Evolutionary conservation across 805 yeast species (phyloP).

Genomic region (Ogataea siamensis): DNA sequence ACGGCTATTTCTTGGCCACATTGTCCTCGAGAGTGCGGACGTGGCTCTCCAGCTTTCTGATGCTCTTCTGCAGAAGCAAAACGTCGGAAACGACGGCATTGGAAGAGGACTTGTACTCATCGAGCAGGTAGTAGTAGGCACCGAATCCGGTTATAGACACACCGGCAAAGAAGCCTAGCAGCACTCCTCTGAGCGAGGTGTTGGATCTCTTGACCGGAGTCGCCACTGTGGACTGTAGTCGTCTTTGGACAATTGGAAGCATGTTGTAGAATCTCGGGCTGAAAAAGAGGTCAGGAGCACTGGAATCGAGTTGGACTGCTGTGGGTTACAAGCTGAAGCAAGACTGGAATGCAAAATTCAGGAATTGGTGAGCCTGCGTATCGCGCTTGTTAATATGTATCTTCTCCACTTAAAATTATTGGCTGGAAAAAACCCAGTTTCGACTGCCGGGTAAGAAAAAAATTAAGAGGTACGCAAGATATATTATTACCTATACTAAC

Average conservation of each 20-base stretch:
- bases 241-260: constrained; percentile 17
- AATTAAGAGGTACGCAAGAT: constrained; percentile 1
- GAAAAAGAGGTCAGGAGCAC: background rate
- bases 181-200: constrained; percentile 39
- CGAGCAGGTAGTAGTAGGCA: constrained; percentile 74
- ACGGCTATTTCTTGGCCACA: constrained; percentile 27
- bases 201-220: constrained; percentile 21
- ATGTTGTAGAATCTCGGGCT: constrained; percentile 9
- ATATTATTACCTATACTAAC: constrained; percentile 47
- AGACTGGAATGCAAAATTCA: background rate
- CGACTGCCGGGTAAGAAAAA: constrained; percentile 10
- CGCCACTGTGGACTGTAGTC: constrained; percentile 25
- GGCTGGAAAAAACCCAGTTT: constrained; percentile 3
- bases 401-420: constrained; percentile 12
- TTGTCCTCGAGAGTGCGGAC: constrained; percentile 58
- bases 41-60: constrained; percentile 64
- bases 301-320: background rate
- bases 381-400: constrained; percentile 5
- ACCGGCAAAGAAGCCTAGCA: constrained; percentile 79
- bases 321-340: background rate
- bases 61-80: constrained; percentile 63
- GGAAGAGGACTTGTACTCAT: constrained; percentile 73
- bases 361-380: background rate
- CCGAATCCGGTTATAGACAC: constrained; percentile 70
- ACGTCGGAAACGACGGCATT: constrained; percentile 75